phyloP scores from a whole-genome alignment of 306 rosid genomes.

The Canavalia ensiformis region DNA sequence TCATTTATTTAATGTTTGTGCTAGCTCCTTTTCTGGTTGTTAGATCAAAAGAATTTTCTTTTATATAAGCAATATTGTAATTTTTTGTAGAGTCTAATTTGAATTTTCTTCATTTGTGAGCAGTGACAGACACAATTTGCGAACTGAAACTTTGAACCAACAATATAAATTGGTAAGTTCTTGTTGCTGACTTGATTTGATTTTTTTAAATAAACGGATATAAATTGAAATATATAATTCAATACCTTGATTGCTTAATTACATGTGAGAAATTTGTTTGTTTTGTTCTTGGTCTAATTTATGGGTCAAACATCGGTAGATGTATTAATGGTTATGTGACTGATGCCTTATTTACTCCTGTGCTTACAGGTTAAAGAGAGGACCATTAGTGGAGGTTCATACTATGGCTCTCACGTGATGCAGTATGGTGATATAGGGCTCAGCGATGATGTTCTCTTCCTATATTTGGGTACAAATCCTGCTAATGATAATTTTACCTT shows the following conservation, averaged over 20 bases:
- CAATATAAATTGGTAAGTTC: constrained; percentile 86
- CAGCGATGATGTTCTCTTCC: constrained; percentile 57
- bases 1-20: background rate
- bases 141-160: constrained; percentile 81
- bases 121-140: constrained; percentile 88
- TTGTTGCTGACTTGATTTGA: constrained; percentile 31
- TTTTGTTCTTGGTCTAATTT: constrained; percentile 26
- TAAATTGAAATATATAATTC: background rate
- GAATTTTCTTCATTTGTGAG: constrained; percentile 46
- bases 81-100: constrained; percentile 12
- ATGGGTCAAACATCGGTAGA: background rate
- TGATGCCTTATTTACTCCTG: constrained; percentile 28
- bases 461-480: constrained; percentile 89
- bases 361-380: constrained; percentile 78
- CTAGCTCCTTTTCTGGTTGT: background rate
- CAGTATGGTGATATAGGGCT: constrained; percentile 80
- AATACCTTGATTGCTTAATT: constrained; percentile 21
- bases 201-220: background rate
- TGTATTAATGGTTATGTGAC: constrained; percentile 12
- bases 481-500: constrained; percentile 86
- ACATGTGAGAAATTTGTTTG: background rate
- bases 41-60: background rate
- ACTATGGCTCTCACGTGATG: constrained; percentile 94
- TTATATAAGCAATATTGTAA: background rate
- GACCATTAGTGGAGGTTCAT: constrained; percentile 61